Evolutionary conservation across 768 basidiomycete species (phyloP).

Genomic region (Leccinum subgranulosum): DNA sequence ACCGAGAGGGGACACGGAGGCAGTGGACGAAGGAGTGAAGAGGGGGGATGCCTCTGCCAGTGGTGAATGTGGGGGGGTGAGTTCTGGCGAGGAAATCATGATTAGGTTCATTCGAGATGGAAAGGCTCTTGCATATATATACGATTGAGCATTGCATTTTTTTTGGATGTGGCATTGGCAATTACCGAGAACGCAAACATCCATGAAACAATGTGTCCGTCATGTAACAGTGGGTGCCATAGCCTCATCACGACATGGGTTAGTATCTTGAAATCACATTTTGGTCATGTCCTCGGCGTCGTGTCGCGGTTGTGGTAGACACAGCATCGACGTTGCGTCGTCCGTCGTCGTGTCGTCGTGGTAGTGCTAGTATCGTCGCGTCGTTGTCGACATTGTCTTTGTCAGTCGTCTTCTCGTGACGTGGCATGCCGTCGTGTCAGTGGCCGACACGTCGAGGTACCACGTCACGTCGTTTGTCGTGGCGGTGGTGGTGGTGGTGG

Average conservation of each 20-base stretch:
- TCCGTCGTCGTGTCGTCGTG: too few species aligned
- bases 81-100: conserved; percentile 1
- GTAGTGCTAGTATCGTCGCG: too few species aligned
- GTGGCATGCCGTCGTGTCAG: too few species aligned
- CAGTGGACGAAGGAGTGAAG: not conserved
- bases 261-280: not conserved
- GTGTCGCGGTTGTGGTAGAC: too few species aligned
- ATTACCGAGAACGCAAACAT: not conserved
- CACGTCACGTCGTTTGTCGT: too few species aligned
- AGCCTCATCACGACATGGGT: not conserved
- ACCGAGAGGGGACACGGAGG: conserved; percentile 3
- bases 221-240: not conserved
- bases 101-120: not conserved
- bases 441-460: too few species aligned
- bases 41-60: not conserved
- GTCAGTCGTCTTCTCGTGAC: too few species aligned
- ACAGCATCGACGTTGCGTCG: too few species aligned
- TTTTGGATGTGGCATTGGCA: not conserved
- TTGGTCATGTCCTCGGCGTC: too few species aligned
- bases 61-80: not conserved
- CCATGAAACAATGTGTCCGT: not conserved
- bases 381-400: too few species aligned
- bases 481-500: too few species aligned
- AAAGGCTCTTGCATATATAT: not conserved
- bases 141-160: not conserved